phyloP scores from a whole-genome alignment of 441 rosid species.

The Syzygium syzygioides region DNA sequence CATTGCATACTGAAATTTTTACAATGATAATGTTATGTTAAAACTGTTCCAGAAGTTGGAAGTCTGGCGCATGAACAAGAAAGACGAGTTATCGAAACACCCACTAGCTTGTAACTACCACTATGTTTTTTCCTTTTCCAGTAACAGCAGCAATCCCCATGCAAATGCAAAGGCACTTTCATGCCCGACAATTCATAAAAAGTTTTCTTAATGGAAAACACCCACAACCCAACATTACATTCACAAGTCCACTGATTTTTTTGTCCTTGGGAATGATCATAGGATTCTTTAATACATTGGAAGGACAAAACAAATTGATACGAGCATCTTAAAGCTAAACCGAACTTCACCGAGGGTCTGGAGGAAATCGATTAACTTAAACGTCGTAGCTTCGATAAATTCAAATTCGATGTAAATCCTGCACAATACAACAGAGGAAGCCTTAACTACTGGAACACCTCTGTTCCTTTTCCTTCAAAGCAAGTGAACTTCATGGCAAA shows the following conservation, averaged over 20 bases:
- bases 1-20: background rate
- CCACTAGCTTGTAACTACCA: background rate
- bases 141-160: background rate
- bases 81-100: background rate
- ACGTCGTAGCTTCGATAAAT: background rate
- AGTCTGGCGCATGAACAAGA: background rate
- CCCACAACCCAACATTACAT: background rate
- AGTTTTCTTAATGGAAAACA: background rate
- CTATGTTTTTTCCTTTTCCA: background rate
- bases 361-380: background rate
- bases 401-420: background rate
- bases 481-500: background rate
- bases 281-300: background rate
- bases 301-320: background rate
- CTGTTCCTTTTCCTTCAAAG: background rate
- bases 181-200: background rate
- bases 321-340: background rate
- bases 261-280: background rate
- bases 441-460: background rate
- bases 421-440: background rate
- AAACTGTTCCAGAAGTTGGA: background rate
- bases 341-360: background rate
- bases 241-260: background rate
- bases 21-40: background rate
- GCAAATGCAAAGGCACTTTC: background rate